Evolutionary conservation across 1,139 yeast species (phyloP).

Genomic region (Pichia sp.): DNA sequence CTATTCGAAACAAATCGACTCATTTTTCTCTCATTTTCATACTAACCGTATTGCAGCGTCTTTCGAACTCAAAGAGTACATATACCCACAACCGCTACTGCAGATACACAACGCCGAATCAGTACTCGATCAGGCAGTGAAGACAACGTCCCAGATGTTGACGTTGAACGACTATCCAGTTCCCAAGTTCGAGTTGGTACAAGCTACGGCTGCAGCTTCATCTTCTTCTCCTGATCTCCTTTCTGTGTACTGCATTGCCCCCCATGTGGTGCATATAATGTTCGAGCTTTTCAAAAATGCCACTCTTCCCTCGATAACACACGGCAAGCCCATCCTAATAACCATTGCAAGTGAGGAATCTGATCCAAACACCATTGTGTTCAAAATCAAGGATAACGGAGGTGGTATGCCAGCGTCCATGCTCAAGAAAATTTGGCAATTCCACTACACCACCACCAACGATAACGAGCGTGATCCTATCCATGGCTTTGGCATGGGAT

Average conservation of each 20-base stretch:
- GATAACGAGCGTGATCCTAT: slow-evolving; percentile 28
- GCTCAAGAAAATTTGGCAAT: slow-evolving; percentile 28
- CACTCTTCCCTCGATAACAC: slow-evolving; percentile 27
- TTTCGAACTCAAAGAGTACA: slow-evolving; percentile 24
- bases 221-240: neutral
- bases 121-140: slow-evolving; percentile 22
- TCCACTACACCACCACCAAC: slow-evolving; percentile 30
- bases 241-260: slow-evolving; percentile 25
- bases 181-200: slow-evolving; percentile 21
- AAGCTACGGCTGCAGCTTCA: neutral
- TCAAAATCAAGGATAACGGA: slow-evolving; percentile 27
- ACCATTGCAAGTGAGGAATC: slow-evolving; percentile 10
- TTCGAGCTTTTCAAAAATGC: slow-evolving; percentile 32
- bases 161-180: slow-evolving; percentile 30
- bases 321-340: slow-evolving; percentile 22
- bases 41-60: slow-evolving; percentile 26
- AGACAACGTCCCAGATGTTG: slow-evolving; percentile 24
- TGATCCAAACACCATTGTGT: slow-evolving; percentile 11
- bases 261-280: slow-evolving; percentile 29
- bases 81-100: slow-evolving; percentile 20
- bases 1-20: slow-evolving; percentile 22
- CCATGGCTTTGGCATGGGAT: slow-evolving; percentile 32
- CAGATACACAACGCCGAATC: slow-evolving; percentile 16
- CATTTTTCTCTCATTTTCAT: slow-evolving; percentile 26
- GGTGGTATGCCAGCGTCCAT: slow-evolving; percentile 27